A percentile compares a stretch with the other conserved stretches of the same genome.
phyloP scores from a whole-genome alignment of 1,284 basidiomycete genomes.

The Tremellales sp. region DNA sequence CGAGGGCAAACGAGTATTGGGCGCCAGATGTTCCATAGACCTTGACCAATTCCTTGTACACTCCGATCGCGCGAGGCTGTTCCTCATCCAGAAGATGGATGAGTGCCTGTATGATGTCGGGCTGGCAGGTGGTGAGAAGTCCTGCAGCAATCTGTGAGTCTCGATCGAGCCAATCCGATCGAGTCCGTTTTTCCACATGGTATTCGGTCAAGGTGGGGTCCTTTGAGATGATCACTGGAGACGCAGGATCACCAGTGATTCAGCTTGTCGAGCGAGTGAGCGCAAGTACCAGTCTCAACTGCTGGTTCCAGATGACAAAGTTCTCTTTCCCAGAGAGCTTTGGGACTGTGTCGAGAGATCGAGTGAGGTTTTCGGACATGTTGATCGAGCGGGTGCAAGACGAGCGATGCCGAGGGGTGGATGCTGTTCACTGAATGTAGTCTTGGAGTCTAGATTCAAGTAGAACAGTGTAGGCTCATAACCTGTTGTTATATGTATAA shows the following conservation, averaged over 20 bases:
- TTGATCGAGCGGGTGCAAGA: neutral
- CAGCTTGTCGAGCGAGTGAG: neutral
- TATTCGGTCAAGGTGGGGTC: no score
- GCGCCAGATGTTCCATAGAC: neutral
- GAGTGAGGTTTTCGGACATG: neutral
- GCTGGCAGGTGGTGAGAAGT: neutral
- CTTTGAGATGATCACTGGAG: neutral
- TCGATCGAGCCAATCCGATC: neutral
- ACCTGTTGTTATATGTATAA: neutral
- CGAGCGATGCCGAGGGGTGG: neutral
- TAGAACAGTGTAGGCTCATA: neutral
- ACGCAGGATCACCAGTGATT: neutral
- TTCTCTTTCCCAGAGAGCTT: neutral
- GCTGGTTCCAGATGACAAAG: neutral
- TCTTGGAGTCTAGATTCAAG: neutral
- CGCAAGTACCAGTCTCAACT: neutral
- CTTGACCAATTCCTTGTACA: neutral
- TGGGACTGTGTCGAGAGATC: neutral
- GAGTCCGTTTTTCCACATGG: no score
- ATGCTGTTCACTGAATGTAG: neutral
- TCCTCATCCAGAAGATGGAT: neutral
- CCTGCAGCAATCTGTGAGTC: neutral
- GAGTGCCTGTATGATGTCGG: neutral
- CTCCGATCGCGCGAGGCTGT: neutral
- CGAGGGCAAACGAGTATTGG: neutral